A percentile compares a stretch with the other conserved stretches of the same genome.
Conservation (phyloP, 108 stramenopile genomes). For the Cylindrotheca fusiformis region DNA sequence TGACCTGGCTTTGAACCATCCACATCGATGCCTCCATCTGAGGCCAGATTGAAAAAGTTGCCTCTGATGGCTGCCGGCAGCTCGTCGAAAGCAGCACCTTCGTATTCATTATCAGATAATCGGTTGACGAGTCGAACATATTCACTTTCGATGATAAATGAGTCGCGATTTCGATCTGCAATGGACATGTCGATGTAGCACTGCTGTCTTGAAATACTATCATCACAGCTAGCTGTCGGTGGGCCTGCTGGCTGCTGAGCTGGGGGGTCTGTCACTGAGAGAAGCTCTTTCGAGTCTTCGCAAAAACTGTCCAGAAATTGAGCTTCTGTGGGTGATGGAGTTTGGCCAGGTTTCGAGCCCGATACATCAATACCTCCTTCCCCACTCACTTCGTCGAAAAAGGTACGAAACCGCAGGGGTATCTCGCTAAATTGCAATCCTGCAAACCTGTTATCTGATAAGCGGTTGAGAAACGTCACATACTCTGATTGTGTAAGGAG, state of each 20-base stretch:
- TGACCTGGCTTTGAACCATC: slow-evolving; percentile 28
- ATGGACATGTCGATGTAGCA: slow-evolving; percentile 33
- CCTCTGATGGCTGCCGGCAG: slow-evolving; percentile 26
- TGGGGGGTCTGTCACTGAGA: neutral
- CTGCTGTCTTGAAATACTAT: slow-evolving; percentile 10
- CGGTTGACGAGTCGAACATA: slow-evolving; percentile 45
- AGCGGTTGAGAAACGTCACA: slow-evolving; percentile 19
- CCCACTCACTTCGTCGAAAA: slow-evolving; percentile 8
- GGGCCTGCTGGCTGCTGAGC: slow-evolving; percentile 7
- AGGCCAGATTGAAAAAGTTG: slow-evolving; percentile 23
- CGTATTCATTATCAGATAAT: slow-evolving; percentile 21
- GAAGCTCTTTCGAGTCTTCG: neutral
- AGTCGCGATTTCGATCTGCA: slow-evolving; percentile 31
- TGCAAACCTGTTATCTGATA: slow-evolving; percentile 8
- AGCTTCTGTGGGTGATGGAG: slow-evolving; percentile 20
- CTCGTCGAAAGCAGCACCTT: slow-evolving; percentile 10
- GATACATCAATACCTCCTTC: slow-evolving; percentile 27
- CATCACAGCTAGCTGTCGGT: slow-evolving; percentile 15
- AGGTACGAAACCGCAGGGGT: slow-evolving; percentile 20
- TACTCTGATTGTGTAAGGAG: slow-evolving; percentile 21
- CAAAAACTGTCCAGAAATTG: slow-evolving; percentile 22
- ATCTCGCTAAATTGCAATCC: slow-evolving; percentile 18
- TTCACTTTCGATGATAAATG: slow-evolving; percentile 26
- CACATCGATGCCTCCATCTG: slow-evolving; percentile 16
- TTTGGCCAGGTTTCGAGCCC: slow-evolving; percentile 28